A percentile compares a stretch with the other conserved stretches of the same genome.
Evolutionary conservation across 2,329 filamentous ascomycete species (phyloP).

Genomic region (Paecilomyces niveus): DNA sequence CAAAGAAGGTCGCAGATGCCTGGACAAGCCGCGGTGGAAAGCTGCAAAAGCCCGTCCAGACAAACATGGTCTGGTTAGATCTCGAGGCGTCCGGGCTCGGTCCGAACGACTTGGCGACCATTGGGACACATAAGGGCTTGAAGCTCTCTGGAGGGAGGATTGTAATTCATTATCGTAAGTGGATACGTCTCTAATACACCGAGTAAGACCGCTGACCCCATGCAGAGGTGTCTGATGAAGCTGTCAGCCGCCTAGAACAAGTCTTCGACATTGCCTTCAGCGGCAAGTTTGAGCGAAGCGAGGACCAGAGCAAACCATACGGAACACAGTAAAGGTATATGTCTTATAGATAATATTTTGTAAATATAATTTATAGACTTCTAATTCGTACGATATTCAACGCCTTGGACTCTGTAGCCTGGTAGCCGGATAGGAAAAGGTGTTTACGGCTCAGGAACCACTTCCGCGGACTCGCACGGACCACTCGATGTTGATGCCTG

Average conservation of each 20-base stretch:
- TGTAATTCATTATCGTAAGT: constrained; percentile 60
- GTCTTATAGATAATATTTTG: background rate
- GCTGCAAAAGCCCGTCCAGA: constrained; percentile 64
- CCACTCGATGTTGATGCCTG: constrained; percentile 16
- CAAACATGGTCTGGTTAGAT: constrained; percentile 90
- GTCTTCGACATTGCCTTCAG: constrained; percentile 44
- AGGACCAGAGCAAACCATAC: constrained; percentile 25
- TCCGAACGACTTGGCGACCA: constrained; percentile 46
- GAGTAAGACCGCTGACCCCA: constrained; percentile 14
- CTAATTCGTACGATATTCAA: background rate
- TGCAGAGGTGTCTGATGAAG: constrained; percentile 57
- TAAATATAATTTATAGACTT: background rate
- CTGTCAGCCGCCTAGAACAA: constrained; percentile 49
- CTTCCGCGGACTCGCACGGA: background rate
- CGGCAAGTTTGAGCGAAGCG: constrained; percentile 24
- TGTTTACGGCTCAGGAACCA: constrained; percentile 17
- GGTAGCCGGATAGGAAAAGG: background rate
- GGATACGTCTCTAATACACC: background rate
- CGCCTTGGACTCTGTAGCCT: too few species aligned
- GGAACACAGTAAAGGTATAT: constrained; percentile 16
- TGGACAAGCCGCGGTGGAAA: constrained; percentile 67
- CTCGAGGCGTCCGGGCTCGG: constrained; percentile 54
- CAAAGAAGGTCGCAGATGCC: constrained; percentile 54
- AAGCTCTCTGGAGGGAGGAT: constrained; percentile 51
- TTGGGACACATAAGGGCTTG: constrained; percentile 52